Conservation (phyloP, 2,329 filamentous ascomycete species). For the Aspergillaceae sp. region DNA sequence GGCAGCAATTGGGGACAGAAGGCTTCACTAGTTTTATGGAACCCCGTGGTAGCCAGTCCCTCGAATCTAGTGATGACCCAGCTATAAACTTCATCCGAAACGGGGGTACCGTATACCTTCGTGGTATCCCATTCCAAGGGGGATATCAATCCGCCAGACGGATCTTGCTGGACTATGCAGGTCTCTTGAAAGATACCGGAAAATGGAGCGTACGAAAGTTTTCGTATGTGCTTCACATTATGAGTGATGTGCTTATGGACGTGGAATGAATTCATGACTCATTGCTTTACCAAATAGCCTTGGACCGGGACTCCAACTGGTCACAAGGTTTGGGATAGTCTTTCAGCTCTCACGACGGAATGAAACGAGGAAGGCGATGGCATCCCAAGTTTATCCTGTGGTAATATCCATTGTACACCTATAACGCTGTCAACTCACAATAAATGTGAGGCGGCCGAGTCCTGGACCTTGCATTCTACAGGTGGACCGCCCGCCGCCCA, state of each 20-base stretch:
- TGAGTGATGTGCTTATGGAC: slow-evolving; percentile 42
- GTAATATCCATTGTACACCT: no score
- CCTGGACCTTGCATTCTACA: no score
- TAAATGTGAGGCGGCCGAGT: no score
- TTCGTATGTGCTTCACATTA: slow-evolving; percentile 46
- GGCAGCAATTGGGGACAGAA: slow-evolving; percentile 39
- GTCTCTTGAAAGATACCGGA: slow-evolving; percentile 45
- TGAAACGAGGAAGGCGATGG: no score
- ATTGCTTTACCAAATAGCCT: neutral
- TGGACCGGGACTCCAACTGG: no score
- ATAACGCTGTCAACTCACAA: no score
- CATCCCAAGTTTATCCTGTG: no score
- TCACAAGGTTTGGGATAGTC: no score
- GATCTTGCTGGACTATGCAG: slow-evolving; percentile 45
- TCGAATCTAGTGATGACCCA: slow-evolving; percentile 23
- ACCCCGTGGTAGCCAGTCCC: slow-evolving; percentile 19
- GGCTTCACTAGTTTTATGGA: slow-evolving; percentile 38
- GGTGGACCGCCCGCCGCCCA: no score
- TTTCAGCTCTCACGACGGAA: no score
- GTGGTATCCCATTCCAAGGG: slow-evolving; percentile 40
- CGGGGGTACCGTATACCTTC: slow-evolving; percentile 42
- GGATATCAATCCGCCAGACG: slow-evolving; percentile 46
- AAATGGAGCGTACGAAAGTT: slow-evolving; percentile 45
- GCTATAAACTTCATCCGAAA: slow-evolving; percentile 39
- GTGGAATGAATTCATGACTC: slow-evolving; percentile 17